These are phyloP conservation scores for Spinacia oleracea DNA, from an alignment of 179 eudicot species.

Conservation along the genomic window DNA sequence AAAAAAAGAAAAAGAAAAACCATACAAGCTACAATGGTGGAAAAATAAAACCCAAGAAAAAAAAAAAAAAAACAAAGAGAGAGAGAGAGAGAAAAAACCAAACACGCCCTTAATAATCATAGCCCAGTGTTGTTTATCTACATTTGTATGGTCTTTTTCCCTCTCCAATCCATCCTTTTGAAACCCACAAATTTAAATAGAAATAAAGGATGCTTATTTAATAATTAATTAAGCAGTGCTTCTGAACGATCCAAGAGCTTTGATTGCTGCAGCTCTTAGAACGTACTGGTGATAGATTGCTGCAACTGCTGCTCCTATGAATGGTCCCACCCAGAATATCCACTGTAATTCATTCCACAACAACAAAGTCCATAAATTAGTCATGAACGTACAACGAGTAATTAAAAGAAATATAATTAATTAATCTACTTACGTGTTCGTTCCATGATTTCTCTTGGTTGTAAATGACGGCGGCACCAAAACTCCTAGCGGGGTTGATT, in stretches of 20 bases:
- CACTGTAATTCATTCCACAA: constrained; percentile 31
- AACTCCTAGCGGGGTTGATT: constrained; percentile 59
- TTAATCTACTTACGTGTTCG: constrained; percentile 40
- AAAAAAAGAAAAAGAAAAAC: not conserved
- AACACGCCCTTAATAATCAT: constrained; percentile 9
- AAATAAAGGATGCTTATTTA: not conserved
- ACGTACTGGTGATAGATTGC: constrained; percentile 54
- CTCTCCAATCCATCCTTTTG: not conserved
- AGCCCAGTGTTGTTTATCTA: constrained; percentile 10
- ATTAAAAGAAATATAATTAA: not conserved
- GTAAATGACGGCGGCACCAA: constrained; percentile 56
- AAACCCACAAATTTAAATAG: not conserved
- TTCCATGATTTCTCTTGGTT: constrained; percentile 49
- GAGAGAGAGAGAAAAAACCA: constrained; percentile 20
- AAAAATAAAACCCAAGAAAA: not conserved
- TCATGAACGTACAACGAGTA: not conserved
- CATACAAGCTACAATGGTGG: not conserved
- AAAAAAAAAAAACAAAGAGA: not conserved
- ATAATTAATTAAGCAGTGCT: constrained; percentile 39
- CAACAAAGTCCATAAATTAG: not conserved
- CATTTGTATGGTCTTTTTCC: constrained; percentile 2
- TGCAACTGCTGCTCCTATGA: constrained; percentile 51
- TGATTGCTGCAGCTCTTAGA: constrained; percentile 49
- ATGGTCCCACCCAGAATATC: constrained; percentile 66
- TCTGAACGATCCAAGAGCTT: constrained; percentile 58